phyloP scores from a whole-genome alignment of 1,284 basidiomycete genomes.

The Fereydounia khargensis region DNA sequence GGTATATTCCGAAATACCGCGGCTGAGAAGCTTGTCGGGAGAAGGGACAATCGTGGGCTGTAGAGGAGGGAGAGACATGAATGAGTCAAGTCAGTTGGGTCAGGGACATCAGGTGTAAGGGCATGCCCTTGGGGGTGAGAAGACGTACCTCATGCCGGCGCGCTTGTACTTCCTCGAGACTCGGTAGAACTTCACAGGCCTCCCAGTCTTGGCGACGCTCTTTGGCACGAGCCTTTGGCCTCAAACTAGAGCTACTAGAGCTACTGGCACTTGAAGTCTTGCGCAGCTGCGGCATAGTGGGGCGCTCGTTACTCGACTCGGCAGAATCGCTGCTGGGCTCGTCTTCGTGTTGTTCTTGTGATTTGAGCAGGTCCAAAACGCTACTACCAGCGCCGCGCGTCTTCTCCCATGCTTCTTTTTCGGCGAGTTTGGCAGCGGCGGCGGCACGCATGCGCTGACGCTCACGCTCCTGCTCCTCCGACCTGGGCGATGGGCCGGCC shows the following conservation, averaged over 20 bases:
- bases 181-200: slow-evolving; percentile 11
- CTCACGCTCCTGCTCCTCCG: slow-evolving; percentile 24
- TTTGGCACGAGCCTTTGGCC: neutral
- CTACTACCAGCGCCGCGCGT: slow-evolving; percentile 49
- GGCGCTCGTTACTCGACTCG: slow-evolving; percentile 4
- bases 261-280: neutral
- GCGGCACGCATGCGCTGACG: slow-evolving; percentile 21
- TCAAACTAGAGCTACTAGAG: neutral
- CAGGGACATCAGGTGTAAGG: slow-evolving; percentile 1
- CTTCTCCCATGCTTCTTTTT: slow-evolving; percentile 46
- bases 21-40: slow-evolving; percentile 48
- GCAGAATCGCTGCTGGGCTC: slow-evolving; percentile 6
- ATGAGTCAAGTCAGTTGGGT: neutral
- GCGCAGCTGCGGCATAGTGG: too few relatives aligned
- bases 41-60: slow-evolving; percentile 36
- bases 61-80: slow-evolving; percentile 1
- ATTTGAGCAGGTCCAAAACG: slow-evolving; percentile 41
- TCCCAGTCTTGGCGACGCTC: neutral
- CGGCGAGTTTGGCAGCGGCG: slow-evolving; percentile 40
- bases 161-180: slow-evolving; percentile 6
- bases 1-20: slow-evolving; percentile 56
- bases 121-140: too few relatives aligned
- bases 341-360: slow-evolving; percentile 14
- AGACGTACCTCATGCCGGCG: slow-evolving; percentile 5
- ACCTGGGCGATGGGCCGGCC: neutral